Percentiles rank a stretch among this genome's conserved stretches.
Evolutionary conservation across 2,329 filamentous ascomycete genomes (phyloP).

Genomic region (Penicillium brevicompactum): DNA sequence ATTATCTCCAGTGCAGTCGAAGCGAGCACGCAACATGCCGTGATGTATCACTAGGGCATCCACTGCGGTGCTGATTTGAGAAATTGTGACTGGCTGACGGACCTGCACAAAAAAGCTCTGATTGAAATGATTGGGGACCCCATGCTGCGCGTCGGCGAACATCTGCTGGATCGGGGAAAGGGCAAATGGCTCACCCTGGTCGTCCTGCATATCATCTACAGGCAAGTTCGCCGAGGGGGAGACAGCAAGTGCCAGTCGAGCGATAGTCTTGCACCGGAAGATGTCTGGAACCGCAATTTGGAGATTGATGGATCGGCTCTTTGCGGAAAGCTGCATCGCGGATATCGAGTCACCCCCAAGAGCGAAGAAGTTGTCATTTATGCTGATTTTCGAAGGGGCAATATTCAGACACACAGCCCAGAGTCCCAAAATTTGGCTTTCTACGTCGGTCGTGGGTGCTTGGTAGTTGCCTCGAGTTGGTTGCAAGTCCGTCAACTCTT

Average conservation of each 20-base stretch:
- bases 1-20: neutral
- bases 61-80: slow-evolving; percentile 2
- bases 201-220: neutral
- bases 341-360: neutral
- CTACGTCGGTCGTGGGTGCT: neutral
- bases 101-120: slow-evolving; percentile 11
- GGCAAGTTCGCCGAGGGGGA: neutral
- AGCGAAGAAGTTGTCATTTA: neutral
- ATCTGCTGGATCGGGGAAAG: slow-evolving; percentile 18
- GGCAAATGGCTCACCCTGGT: neutral
- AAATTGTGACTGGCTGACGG: neutral
- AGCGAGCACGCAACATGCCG: slow-evolving; percentile 21
- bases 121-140: slow-evolving; percentile 12
- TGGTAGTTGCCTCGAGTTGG: neutral
- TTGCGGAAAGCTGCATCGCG: neutral
- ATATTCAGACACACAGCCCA: neutral
- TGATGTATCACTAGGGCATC: slow-evolving; percentile 9
- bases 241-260: neutral
- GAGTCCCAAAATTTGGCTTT: neutral
- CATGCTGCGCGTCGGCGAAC: slow-evolving; percentile 3
- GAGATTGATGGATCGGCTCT: neutral
- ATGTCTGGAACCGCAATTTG: neutral
- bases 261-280: neutral
- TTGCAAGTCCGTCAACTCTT: neutral
- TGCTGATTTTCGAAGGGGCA: neutral